Conservation (phyloP, 495 filamentous ascomycete genomes). For the Baudoinia panamericana region DNA sequence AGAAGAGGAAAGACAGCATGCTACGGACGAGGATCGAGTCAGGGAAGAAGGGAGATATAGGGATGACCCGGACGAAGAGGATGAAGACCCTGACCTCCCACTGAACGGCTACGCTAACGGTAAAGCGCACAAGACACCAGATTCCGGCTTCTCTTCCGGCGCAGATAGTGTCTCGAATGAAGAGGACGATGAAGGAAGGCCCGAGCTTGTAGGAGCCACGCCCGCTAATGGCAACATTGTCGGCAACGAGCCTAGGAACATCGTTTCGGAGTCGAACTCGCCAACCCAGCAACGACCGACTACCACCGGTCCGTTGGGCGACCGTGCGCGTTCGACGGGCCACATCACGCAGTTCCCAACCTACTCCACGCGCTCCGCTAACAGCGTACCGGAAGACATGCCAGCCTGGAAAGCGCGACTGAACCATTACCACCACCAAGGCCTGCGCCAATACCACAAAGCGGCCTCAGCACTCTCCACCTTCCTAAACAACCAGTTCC, state of each 20-base stretch:
- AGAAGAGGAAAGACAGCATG: constrained; percentile 32
- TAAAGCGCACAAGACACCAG: constrained; percentile 28
- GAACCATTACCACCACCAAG: not conserved
- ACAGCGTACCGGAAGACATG: not conserved
- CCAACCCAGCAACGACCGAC: not conserved
- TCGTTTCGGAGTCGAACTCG: constrained; percentile 1
- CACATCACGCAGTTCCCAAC: constrained; percentile 24
- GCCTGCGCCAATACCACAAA: not conserved
- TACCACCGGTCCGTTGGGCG: constrained; percentile 6
- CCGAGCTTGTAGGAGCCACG: constrained; percentile 30
- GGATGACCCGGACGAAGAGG: constrained; percentile 41
- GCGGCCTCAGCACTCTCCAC: constrained; percentile 9
- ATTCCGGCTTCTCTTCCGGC: constrained; percentile 22
- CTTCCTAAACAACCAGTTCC: constrained; percentile 23
- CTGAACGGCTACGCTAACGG: constrained; percentile 26
- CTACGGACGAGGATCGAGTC: constrained; percentile 5
- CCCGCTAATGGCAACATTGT: constrained; percentile 31
- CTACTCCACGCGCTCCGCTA: constrained; percentile 9
- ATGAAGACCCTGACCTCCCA: constrained; percentile 19
- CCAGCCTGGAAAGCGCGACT: constrained; percentile 3
- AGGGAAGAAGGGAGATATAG: constrained; percentile 39
- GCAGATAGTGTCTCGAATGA: constrained; percentile 2
- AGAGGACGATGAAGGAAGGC: constrained; percentile 16
- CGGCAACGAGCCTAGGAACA: constrained; percentile 21
- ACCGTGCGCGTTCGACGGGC: constrained; percentile 16